Conservation (phyloP, 768 basidiomycete genomes). For the Leucogyrophana mollusca region DNA sequence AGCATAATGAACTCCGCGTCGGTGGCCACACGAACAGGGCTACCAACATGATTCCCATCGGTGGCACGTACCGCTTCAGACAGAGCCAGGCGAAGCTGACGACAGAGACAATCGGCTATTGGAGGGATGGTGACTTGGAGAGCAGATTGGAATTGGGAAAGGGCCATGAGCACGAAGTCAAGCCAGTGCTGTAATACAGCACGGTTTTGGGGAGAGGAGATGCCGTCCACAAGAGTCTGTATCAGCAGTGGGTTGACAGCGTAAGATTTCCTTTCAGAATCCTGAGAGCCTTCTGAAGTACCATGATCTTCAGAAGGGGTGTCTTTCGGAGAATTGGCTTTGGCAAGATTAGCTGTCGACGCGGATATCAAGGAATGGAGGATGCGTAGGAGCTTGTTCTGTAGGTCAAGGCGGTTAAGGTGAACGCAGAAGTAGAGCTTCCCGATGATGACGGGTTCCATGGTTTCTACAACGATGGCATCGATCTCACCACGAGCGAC, state of each 20-base stretch:
- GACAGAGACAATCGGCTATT: conserved; percentile 76
- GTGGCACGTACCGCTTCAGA: conserved; percentile 51
- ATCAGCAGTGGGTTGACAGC: conserved; percentile 70
- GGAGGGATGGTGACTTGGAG: conserved; percentile 67
- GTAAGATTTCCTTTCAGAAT: conserved; percentile 34
- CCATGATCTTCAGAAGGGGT: conserved; percentile 33
- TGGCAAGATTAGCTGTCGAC: conserved; percentile 38
- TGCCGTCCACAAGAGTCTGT: conserved; percentile 79
- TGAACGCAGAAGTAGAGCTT: conserved; percentile 80
- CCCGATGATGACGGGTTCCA: conserved; percentile 70
- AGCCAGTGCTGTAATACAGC: conserved; percentile 93
- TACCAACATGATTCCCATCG: conserved; percentile 34
- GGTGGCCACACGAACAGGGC: conserved; percentile 51
- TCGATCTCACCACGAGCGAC: conserved; percentile 82
- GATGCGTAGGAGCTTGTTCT: conserved; percentile 91
- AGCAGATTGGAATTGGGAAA: conserved; percentile 79
- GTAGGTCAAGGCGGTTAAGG: conserved; percentile 69
- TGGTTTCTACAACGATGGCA: conserved; percentile 48
- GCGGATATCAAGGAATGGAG: conserved; percentile 83
- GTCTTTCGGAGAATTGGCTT: conserved; percentile 23
- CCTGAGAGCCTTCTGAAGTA: conserved; percentile 32
- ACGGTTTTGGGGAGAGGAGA: conserved; percentile 65
- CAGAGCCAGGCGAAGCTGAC: conserved; percentile 60
- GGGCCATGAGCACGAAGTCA: conserved; percentile 90
- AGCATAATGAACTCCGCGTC: conserved; percentile 86